Evolutionary conservation across 164 flowering plant genomes (phyloP).

Genomic region (Chimonanthus salicifolius): DNA sequence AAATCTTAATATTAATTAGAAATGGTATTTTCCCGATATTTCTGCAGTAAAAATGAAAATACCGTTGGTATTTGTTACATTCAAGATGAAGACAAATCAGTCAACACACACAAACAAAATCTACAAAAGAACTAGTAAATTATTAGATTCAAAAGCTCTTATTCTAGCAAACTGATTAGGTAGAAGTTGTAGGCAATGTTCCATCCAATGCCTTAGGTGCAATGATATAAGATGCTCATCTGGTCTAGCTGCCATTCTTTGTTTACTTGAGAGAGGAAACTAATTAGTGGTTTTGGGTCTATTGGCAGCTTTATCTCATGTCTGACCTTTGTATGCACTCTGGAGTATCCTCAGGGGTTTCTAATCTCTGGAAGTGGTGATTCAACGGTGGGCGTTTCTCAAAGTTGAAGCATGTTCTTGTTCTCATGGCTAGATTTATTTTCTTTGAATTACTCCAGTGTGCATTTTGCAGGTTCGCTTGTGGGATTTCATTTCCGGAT

Average conservation of each 20-base stretch:
- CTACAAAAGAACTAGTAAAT: no score
- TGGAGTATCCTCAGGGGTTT: slow-evolving; percentile 41
- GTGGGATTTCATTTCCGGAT: slow-evolving; percentile 76
- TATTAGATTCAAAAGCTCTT: no score
- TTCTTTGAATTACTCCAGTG: not conserved
- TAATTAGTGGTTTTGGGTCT: slow-evolving; percentile 2
- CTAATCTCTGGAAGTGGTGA: slow-evolving; percentile 98
- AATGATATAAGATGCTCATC: no score
- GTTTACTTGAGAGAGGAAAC: not conserved
- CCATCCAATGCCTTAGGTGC: no score
- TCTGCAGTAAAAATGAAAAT: no score
- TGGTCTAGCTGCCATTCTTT: not conserved
- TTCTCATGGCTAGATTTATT: not conserved
- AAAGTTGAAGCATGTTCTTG: not conserved
- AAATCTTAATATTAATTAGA: no score
- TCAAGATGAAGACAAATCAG: no score
- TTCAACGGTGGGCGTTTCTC: slow-evolving; percentile 63
- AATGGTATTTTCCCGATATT: no score
- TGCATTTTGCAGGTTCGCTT: slow-evolving; percentile 59
- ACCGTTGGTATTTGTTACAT: no score
- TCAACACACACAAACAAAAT: no score
- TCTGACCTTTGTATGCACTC: slow-evolving; percentile 46
- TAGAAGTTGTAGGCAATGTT: no score
- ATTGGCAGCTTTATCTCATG: slow-evolving; percentile 73
- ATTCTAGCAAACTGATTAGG: no score